Conservation (phyloP, 176 grass and related monocot genomes). For the Dendrocalamus sinicus region DNA sequence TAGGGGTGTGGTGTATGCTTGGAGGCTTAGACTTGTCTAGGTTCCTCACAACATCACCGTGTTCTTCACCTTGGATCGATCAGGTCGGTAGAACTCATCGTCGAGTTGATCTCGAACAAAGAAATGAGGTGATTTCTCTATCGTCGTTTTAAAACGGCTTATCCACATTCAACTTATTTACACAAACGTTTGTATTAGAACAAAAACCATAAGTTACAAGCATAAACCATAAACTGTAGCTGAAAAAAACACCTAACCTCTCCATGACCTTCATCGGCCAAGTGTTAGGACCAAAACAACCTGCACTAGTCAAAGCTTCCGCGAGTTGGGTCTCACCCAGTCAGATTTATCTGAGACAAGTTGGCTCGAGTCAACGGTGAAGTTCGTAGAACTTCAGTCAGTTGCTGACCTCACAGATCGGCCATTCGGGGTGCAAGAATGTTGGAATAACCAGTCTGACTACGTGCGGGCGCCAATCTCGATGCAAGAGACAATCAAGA, state of each 20-base stretch:
- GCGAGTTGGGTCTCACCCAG: conserved; percentile 39
- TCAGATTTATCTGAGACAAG: no score
- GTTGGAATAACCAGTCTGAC: no score
- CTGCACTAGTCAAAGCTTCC: conserved; percentile 40
- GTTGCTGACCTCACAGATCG: no score
- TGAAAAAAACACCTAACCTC: background rate
- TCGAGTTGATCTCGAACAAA: conserved; percentile 40
- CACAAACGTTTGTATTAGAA: no score
- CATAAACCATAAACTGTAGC: background rate
- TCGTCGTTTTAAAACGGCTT: no score
- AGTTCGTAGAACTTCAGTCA: no score
- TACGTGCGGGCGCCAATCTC: no score
- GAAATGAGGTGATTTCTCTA: background rate
- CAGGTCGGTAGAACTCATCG: conserved; percentile 24
- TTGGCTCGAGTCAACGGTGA: no score
- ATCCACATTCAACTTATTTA: no score
- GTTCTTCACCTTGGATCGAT: conserved; percentile 37
- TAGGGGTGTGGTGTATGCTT: conserved; percentile 73
- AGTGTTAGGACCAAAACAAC: conserved; percentile 30
- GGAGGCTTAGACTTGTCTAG: conserved; percentile 69
- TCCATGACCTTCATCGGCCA: conserved; percentile 53
- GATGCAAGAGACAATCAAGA: no score
- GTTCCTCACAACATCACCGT: conserved; percentile 45
- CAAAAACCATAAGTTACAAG: no score
- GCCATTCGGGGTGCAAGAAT: no score